phyloP scores from a whole-genome alignment of 805 yeast genomes.

The Sporopachydermia lactativora region DNA sequence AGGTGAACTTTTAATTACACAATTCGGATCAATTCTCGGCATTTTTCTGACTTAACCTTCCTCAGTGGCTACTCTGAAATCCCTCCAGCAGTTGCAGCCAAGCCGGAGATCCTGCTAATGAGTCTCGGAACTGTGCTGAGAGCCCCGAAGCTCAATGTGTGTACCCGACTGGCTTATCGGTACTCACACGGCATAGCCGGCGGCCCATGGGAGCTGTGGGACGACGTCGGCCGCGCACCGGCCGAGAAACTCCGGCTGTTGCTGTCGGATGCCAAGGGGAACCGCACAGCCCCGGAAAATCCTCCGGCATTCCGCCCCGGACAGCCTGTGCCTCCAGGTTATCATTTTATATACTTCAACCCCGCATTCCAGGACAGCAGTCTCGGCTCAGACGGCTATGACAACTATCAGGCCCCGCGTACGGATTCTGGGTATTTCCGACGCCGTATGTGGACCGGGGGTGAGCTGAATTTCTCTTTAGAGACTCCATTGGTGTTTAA shows the following conservation, averaged over 20 bases:
- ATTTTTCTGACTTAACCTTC: too few species aligned
- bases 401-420: conserved; percentile 57
- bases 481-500: conserved; percentile 23
- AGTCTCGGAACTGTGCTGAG: too few species aligned
- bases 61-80: too few species aligned
- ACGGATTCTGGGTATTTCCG: conserved; percentile 22
- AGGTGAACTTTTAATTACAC: too few species aligned
- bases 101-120: too few species aligned
- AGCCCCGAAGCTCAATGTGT: not conserved
- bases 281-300: conserved; percentile 4
- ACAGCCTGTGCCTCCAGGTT: conserved; percentile 29
- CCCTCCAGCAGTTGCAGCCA: too few species aligned
- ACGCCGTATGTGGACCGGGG: conserved; percentile 74
- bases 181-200: not conserved
- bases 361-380: conserved; percentile 33
- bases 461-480: conserved; percentile 32
- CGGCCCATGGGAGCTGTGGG: not conserved
- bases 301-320: conserved; percentile 7
- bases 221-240: not conserved
- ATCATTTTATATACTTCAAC: conserved; percentile 54
- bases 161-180: not conserved
- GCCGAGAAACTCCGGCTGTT: not conserved
- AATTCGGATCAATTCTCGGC: too few species aligned
- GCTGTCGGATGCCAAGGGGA: conserved; percentile 2
- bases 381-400: conserved; percentile 67